These are phyloP conservation scores for Dendrobium nobile DNA, from an alignment of 106 monocot species.

Conservation along the genomic window DNA sequence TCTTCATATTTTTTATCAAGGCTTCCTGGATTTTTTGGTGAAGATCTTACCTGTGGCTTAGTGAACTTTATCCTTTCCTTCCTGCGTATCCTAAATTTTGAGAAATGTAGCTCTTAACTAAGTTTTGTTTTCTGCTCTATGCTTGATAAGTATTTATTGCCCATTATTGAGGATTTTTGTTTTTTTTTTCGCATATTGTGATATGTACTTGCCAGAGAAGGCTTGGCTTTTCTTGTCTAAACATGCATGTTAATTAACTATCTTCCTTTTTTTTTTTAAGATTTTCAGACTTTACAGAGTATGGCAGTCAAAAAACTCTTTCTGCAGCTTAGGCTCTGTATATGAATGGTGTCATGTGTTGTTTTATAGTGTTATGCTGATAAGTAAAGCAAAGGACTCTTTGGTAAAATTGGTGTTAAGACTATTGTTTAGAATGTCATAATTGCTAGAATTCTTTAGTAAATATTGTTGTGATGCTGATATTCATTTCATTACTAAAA, in stretches of 20 bases:
- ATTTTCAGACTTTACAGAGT: background rate
- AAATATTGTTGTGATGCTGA: background rate
- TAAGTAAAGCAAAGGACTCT: background rate
- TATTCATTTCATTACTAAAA: background rate
- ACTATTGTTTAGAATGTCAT: background rate
- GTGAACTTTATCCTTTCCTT: background rate
- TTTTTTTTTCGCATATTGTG: background rate
- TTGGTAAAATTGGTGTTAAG: background rate
- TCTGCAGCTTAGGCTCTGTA: background rate
- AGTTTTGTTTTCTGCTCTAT: background rate
- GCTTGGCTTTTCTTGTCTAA: background rate
- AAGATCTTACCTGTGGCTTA: slow-evolving; percentile 1
- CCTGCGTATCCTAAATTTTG: background rate
- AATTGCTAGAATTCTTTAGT: background rate
- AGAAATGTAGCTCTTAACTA: background rate
- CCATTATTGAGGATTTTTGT: background rate
- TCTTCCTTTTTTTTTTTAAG: background rate
- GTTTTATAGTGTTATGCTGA: background rate
- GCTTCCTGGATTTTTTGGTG: slow-evolving; percentile 79
- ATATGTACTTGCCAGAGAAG: background rate
- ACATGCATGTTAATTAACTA: background rate
- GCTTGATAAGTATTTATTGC: background rate
- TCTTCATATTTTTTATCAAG: slow-evolving; percentile 88
- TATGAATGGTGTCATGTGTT: background rate
- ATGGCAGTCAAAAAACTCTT: background rate